Evolutionary conservation across 176 grass and related monocot species (phyloP), one percentile per base, ranked within the genome.

Genomic region (Saccharum spontaneum): DNA sequence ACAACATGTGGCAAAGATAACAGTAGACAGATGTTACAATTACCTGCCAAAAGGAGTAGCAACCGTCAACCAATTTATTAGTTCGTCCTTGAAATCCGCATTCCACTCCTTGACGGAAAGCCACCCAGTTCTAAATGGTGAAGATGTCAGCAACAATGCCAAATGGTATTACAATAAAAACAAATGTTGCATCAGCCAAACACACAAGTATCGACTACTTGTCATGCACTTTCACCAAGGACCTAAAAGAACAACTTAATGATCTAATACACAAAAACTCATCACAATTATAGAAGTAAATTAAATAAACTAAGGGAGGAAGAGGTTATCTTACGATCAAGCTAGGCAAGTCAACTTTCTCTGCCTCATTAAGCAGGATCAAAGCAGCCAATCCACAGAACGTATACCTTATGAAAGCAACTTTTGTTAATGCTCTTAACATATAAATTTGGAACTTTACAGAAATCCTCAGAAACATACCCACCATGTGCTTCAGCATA

Each of bases 41-140:
- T 94, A 92, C 96, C 89, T 95, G 96, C 96, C 96, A 98, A 95
- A 98, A 98, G 62, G 96, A 94, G 79, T 98, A 98, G 93, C 96
- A 98, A 87, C 96, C 96, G 55, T 98, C 96, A 80, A 98, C 93
- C 86, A 98, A 84, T 78, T 98, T 98, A 94, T 98, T 98, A 10
- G 74, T 91, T 79, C 93, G 85, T 75, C 96, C 96, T 86, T 98
- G 96, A 89, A 98, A 95, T 88, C 96, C 96, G 37, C 89, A 98
- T 88, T 95, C 96, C 69, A 94, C 87, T 66, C 96, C 96, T 92
- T 98, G 93, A 46, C 91, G 89, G 92, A 87, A 95, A 46, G 75
- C 88, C 30, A 98, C 90, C 93, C 93, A 98, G 57, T 16, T 76
- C 96, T 98, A 89, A 87, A 78, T 38, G 71, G 72, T 72, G 24